A percentile compares a stretch with the other conserved stretches of the same genome.
Evolutionary conservation across 2,329 filamentous ascomycete species (phyloP).

Genomic region (Apiospora phragmitis): DNA sequence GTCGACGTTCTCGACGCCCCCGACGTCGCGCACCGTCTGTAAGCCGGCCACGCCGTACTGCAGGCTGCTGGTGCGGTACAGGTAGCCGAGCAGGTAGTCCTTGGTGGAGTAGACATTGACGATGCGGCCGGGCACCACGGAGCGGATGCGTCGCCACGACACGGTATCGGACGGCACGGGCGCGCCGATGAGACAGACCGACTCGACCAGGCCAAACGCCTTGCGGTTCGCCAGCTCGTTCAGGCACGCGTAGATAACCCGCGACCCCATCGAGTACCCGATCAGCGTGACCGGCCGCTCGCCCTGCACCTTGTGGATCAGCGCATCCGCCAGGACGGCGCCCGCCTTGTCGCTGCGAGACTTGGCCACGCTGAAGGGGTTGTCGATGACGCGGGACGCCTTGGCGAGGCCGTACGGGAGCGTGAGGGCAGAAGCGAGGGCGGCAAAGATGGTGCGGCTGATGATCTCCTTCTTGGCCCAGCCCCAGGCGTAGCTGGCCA

Average conservation of each 20-base stretch:
- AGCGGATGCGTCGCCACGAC: conserved; percentile 77
- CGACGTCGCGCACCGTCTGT: conserved; percentile 68
- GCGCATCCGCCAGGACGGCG: conserved; percentile 73
- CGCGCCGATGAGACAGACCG: conserved; percentile 78
- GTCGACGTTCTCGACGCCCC: conserved; percentile 67
- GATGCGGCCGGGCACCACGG: conserved; percentile 77
- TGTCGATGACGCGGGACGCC: conserved; percentile 74
- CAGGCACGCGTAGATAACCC: conserved; percentile 81
- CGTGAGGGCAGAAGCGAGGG: conserved; percentile 53
- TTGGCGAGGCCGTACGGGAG: conserved; percentile 67
- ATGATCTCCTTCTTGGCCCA: conserved; percentile 60
- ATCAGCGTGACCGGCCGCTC: conserved; percentile 79
- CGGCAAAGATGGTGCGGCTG: conserved; percentile 52
- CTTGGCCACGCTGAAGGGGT: conserved; percentile 78
- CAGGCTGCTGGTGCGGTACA: conserved; percentile 82
- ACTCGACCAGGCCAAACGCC: conserved; percentile 83
- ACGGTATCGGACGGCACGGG: conserved; percentile 71
- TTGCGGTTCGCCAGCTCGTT: conserved; percentile 72
- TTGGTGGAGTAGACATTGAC: conserved; percentile 87
- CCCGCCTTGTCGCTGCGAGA: conserved; percentile 74
- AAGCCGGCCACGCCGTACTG: conserved; percentile 85
- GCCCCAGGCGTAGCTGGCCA: conserved; percentile 81
- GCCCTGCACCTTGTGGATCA: conserved; percentile 81
- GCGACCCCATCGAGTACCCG: conserved; percentile 79
- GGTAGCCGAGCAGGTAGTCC: conserved; percentile 84